Percentiles rank a stretch among this genome's conserved stretches.
These are phyloP conservation scores for Talaromyces amestolkiae DNA, from an alignment of 2,329 filamentous ascomycete species.

Conservation along the genomic window DNA sequence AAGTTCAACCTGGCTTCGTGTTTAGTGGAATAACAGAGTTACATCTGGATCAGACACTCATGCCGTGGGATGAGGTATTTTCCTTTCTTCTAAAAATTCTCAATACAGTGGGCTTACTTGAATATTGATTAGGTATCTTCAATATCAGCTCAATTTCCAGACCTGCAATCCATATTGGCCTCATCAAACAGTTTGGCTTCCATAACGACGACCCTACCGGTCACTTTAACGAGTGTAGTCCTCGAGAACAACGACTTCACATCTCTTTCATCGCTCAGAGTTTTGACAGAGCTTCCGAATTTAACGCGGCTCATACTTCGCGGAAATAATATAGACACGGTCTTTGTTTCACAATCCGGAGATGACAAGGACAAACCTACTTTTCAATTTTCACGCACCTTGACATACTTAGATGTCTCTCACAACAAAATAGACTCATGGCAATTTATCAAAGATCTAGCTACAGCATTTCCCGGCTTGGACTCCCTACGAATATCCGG, in stretches of 20 bases:
- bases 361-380: conserved; percentile 24
- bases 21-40: conserved; percentile 59
- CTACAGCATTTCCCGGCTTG: conserved; percentile 68
- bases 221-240: conserved; percentile 44
- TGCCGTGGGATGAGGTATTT: conserved; percentile 63
- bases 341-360: conserved; percentile 33
- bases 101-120: conserved; percentile 15
- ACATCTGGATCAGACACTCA: conserved; percentile 64
- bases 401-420: conserved; percentile 70
- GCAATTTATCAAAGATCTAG: conserved; percentile 70
- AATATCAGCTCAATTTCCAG: conserved; percentile 35
- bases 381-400: conserved; percentile 52
- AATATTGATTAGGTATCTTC: conserved; percentile 32
- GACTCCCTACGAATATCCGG: conserved; percentile 73
- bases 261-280: conserved; percentile 40
- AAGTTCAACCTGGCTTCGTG: conserved; percentile 38
- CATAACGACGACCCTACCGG: conserved; percentile 30
- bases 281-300: conserved; percentile 54
- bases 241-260: conserved; percentile 50
- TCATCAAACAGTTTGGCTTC: conserved; percentile 39
- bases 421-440: conserved; percentile 69
- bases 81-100: conserved; percentile 20
- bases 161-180: conserved; percentile 33
- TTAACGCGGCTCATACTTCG: conserved; percentile 62
- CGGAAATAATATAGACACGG: conserved; percentile 64